A percentile compares a stretch with the other conserved stretches of the same genome.
Conservation (phyloP, 768 basidiomycete genomes). For the Pleurotus ostreatus region DNA sequence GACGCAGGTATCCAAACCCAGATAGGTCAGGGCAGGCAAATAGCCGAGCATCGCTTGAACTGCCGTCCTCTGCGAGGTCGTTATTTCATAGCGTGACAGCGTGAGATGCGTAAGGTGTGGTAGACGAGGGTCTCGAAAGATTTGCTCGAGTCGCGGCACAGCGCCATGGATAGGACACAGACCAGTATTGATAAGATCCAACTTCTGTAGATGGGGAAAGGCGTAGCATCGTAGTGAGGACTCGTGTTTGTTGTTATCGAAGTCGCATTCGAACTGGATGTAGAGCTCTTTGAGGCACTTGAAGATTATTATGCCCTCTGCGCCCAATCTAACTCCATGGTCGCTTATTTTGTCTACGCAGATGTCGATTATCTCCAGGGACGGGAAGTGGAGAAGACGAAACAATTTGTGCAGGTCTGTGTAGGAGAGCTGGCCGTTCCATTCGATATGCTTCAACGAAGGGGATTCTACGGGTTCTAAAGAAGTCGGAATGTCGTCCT, state of each 20-base stretch:
- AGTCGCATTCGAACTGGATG: background rate
- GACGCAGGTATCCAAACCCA: slow-evolving; percentile 43
- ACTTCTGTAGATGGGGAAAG: background rate
- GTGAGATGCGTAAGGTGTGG: slow-evolving; percentile 46
- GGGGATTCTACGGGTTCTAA: background rate
- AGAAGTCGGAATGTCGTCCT: background rate
- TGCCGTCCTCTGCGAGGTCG: slow-evolving; percentile 20
- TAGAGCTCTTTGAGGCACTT: background rate
- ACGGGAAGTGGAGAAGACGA: background rate
- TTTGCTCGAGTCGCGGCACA: slow-evolving; percentile 40
- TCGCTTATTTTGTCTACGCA: slow-evolving; percentile 13
- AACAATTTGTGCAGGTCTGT: slow-evolving; percentile 30
- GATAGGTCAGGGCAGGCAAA: slow-evolving; percentile 42
- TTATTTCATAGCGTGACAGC: slow-evolving; percentile 42
- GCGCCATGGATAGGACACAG: too few species aligned
- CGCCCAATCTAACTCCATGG: background rate
- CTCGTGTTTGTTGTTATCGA: background rate
- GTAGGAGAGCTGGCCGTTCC: slow-evolving; percentile 38
- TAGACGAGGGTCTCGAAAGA: slow-evolving; percentile 56
- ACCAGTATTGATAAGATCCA: background rate
- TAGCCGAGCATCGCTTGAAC: slow-evolving; percentile 43
- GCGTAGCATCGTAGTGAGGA: background rate
- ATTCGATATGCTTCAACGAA: slow-evolving; percentile 38
- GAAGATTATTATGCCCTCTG: background rate
- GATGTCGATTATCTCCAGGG: background rate